Evolutionary conservation across 768 basidiomycete genomes (phyloP).

Genomic region (Cantharellus cinnabarinus): DNA sequence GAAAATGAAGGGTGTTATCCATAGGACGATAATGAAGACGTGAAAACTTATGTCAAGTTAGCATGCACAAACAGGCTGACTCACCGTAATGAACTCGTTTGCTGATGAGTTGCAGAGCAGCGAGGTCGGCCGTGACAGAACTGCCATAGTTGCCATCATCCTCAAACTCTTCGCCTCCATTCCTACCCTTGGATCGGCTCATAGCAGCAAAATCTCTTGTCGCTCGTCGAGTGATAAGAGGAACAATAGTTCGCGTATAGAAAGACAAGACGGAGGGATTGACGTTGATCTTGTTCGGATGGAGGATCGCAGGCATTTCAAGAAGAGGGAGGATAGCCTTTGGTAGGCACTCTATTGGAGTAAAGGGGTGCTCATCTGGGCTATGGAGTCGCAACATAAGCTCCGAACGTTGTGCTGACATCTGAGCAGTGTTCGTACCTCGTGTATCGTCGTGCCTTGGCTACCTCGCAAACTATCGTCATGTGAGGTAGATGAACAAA

Average conservation of each 20-base stretch:
- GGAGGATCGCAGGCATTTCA: constrained; percentile 53
- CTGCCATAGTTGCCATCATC: constrained; percentile 98
- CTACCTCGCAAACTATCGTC: constrained; percentile 21
- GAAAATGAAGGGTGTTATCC: background rate
- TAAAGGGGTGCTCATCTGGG: constrained; percentile 97
- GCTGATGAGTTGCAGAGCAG: constrained; percentile 93
- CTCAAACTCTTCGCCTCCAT: constrained; percentile 47
- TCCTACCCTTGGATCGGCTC: constrained; percentile 47
- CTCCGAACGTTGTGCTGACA: constrained; percentile 1
- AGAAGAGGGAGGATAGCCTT: constrained; percentile 57
- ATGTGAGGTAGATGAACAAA: background rate
- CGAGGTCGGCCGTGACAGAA: constrained; percentile 83
- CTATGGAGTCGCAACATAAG: constrained; percentile 21
- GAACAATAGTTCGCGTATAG: constrained; percentile 75
- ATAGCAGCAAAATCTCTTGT: constrained; percentile 42
- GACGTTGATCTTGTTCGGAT: constrained; percentile 64
- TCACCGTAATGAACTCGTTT: constrained; percentile 94
- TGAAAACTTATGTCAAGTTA: background rate
- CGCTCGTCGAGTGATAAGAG: constrained; percentile 61
- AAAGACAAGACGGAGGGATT: constrained; percentile 75
- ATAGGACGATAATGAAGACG: background rate
- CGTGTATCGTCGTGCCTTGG: constrained; percentile 86
- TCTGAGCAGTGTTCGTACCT: constrained; percentile 28
- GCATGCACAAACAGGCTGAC: constrained; percentile 10
- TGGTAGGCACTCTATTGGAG: constrained; percentile 40